Conservation (phyloP, 2,329 filamentous ascomycete genomes). For the Atkinsonella hypoxylon region DNA sequence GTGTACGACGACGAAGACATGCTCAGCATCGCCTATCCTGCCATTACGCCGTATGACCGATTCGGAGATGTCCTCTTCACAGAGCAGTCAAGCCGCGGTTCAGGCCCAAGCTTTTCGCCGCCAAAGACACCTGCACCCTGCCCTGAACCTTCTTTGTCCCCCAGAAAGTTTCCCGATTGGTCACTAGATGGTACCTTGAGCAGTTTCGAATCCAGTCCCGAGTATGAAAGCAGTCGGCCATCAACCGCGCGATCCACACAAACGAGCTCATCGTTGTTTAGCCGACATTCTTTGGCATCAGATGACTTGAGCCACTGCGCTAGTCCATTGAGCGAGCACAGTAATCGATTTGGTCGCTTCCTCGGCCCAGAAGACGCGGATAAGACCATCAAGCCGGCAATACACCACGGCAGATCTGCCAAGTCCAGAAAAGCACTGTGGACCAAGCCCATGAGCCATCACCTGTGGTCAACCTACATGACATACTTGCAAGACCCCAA, state of each 20-base stretch:
- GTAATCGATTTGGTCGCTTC: conserved; percentile 14
- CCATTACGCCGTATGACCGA: conserved; percentile 22
- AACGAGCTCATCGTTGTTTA: conserved; percentile 45
- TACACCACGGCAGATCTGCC: conserved; percentile 9
- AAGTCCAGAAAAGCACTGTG: conserved; percentile 42
- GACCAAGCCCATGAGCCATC: conserved; percentile 53
- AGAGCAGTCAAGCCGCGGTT: conserved; percentile 22
- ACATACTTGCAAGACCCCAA: conserved; percentile 55
- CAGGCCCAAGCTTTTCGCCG: conserved; percentile 31
- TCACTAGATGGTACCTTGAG: conserved; percentile 44
- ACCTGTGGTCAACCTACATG: conserved; percentile 54
- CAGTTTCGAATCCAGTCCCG: conserved; percentile 45
- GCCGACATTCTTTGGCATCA: conserved; percentile 42
- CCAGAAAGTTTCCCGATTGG: conserved; percentile 44
- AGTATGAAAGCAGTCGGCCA: conserved; percentile 47
- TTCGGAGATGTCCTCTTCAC: conserved; percentile 19
- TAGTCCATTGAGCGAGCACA: conserved; percentile 32
- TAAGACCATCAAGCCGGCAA: conserved; percentile 17
- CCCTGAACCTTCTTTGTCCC: conserved; percentile 29
- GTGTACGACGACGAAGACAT: conserved; percentile 31
- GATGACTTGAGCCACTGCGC: conserved; percentile 41
- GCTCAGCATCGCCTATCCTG: conserved; percentile 23
- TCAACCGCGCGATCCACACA: conserved; percentile 48
- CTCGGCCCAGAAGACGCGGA: conserved; percentile 18
- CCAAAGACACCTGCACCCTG: conserved; percentile 48